These are phyloP conservation scores for Gastrolobium villosum DNA, from an alignment of 306 rosid species.

Conservation along the genomic window DNA sequence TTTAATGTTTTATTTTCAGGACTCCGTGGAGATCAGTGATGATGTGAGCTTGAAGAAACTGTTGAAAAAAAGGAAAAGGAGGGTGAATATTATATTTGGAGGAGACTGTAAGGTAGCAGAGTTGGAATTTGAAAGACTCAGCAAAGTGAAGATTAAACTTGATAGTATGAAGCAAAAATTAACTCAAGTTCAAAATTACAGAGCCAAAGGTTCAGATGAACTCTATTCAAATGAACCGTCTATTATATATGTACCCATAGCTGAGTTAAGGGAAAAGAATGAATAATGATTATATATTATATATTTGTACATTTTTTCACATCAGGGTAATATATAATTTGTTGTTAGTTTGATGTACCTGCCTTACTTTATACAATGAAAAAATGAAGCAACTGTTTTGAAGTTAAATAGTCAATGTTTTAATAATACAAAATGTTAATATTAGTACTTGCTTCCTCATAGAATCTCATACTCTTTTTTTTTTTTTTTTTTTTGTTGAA, in stretches of 20 bases:
- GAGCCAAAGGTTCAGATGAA: conserved; percentile 55
- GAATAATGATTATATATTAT: conserved; percentile 45
- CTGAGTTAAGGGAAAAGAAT: conserved; percentile 76
- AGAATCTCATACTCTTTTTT: not conserved
- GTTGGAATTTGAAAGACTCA: conserved; percentile 77
- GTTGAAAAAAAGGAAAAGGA: conserved; percentile 63
- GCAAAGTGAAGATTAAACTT: conserved; percentile 64
- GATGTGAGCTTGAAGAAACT: conserved; percentile 84
- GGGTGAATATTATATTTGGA: conserved; percentile 46
- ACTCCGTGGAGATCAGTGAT: conserved; percentile 56
- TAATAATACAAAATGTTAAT: not conserved
- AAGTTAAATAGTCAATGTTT: not conserved
- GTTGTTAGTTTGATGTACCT: not conserved
- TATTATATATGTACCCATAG: conserved; percentile 81
- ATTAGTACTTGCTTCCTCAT: not conserved
- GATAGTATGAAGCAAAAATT: conserved; percentile 66
- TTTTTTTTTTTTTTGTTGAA: too few species aligned
- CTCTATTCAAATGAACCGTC: conserved; percentile 43
- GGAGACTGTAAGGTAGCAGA: conserved; percentile 64
- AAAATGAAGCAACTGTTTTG: conserved; percentile 22
- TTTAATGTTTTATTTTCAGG: conserved; percentile 58
- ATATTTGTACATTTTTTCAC: conserved; percentile 26
- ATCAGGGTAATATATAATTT: conserved; percentile 26
- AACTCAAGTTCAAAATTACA: conserved; percentile 52
- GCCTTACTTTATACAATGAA: conserved; percentile 40